Evolutionary conservation across 1,139 yeast species (phyloP).

Genomic region (Taphrina betulina): DNA sequence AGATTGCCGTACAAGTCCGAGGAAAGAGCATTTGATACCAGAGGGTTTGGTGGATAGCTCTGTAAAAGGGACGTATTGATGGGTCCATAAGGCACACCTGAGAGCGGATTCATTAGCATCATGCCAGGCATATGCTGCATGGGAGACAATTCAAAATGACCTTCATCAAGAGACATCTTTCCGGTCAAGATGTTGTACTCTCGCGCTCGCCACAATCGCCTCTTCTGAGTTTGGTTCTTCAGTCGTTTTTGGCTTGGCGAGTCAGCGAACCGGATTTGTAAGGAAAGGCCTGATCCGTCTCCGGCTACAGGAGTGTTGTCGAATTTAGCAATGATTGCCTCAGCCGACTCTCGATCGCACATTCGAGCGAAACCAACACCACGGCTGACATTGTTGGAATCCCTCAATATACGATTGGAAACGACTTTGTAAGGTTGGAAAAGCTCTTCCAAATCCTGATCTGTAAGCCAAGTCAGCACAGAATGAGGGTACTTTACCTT

Average conservation of each 20-base stretch:
- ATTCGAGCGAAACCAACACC: conserved; percentile 41
- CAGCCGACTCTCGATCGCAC: conserved; percentile 38
- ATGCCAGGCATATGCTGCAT: no score
- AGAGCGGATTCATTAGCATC: no score
- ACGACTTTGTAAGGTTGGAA: conserved; percentile 37
- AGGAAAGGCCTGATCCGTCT: conserved; percentile 36
- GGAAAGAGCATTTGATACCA: no score
- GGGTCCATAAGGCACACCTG: no score
- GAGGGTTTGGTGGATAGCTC: no score
- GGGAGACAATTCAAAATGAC: no score
- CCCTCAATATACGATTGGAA: conserved; percentile 39
- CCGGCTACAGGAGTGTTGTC: conserved; percentile 36
- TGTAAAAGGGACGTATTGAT: no score
- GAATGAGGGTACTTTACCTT: neutral
- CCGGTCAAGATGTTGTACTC: conserved; percentile 37
- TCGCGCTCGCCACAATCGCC: conserved; percentile 40
- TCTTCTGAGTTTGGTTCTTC: conserved; percentile 38
- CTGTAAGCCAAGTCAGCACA: neutral
- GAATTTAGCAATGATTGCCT: conserved; percentile 37
- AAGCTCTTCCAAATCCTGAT: conserved; percentile 38
- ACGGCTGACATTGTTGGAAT: conserved; percentile 38
- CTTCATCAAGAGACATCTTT: no score
- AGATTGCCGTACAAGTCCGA: no score
- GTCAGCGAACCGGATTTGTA: conserved; percentile 41
- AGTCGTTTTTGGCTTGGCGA: conserved; percentile 36